These are phyloP conservation scores for Sporothrix globosa DNA, from an alignment of 2,329 filamentous ascomycete species.

Conservation along the genomic window DNA sequence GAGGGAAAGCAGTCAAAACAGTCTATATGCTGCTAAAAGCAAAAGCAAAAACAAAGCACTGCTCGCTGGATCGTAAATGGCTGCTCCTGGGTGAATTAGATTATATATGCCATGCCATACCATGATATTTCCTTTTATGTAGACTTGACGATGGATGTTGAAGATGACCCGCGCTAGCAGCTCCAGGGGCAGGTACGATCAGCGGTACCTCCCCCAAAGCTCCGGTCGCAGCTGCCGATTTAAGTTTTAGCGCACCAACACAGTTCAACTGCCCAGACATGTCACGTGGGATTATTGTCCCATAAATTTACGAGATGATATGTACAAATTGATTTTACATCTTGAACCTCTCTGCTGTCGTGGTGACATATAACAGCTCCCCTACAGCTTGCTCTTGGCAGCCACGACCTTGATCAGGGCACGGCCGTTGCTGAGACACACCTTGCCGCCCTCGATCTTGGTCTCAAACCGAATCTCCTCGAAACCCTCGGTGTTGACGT, in stretches of 20 bases:
- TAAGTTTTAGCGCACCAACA: too few species aligned
- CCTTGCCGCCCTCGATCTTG: slow-evolving; percentile 77
- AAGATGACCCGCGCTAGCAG: not conserved
- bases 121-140: too few species aligned
- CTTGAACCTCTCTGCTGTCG: not conserved
- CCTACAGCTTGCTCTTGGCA: slow-evolving; percentile 65
- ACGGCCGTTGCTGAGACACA: slow-evolving; percentile 83
- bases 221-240: not conserved
- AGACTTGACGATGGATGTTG: not conserved
- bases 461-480: slow-evolving; percentile 85
- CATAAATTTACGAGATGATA: not conserved
- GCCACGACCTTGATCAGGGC: slow-evolving; percentile 71
- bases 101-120: too few species aligned
- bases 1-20: not conserved
- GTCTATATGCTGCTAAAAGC: not conserved
- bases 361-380: too few species aligned
- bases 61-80: not conserved
- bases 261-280: not conserved
- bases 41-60: not conserved
- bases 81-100: too few species aligned
- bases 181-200: not conserved
- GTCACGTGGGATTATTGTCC: slow-evolving; percentile 9
- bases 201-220: not conserved
- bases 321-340: slow-evolving; percentile 26
- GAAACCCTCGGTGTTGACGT: slow-evolving; percentile 77